A percentile compares a stretch with the other conserved stretches of the same genome.
Evolutionary conservation across 108 stramenopile species (phyloP).

Genomic region (Aureococcus anophagefferens): DNA sequence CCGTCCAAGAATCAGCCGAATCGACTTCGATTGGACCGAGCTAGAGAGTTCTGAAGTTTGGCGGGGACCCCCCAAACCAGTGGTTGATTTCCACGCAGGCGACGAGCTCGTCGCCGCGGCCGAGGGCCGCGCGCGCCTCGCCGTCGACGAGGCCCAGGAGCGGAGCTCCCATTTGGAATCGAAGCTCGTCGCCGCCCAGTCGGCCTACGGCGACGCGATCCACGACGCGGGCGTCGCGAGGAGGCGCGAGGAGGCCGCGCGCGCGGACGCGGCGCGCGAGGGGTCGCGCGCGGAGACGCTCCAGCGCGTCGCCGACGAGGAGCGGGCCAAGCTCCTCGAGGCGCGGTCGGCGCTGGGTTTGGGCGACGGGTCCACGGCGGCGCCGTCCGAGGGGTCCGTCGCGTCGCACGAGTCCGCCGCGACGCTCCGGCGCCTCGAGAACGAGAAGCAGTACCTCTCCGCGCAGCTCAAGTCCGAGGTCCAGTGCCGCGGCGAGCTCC

Average conservation of each 20-base stretch:
- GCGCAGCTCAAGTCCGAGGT: slow-evolving; percentile 40
- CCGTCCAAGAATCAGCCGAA: too few species aligned
- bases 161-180: slow-evolving; percentile 19
- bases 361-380: neutral
- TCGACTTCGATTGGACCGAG: too few species aligned
- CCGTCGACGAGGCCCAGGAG: slow-evolving; percentile 23
- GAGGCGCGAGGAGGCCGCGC: slow-evolving; percentile 23
- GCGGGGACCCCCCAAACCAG: too few species aligned
- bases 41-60: too few species aligned
- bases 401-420: slow-evolving; percentile 15
- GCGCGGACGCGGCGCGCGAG: slow-evolving; percentile 9
- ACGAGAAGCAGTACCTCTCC: slow-evolving; percentile 49
- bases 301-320: slow-evolving; percentile 8
- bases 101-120: too few species aligned
- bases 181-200: slow-evolving; percentile 37
- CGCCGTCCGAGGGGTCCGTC: neutral
- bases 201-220: slow-evolving; percentile 32
- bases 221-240: slow-evolving; percentile 18
- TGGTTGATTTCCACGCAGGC: too few species aligned
- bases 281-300: neutral
- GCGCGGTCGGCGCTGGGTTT: neutral
- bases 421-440: slow-evolving; percentile 39
- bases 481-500: slow-evolving; percentile 36
- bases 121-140: slow-evolving; percentile 22
- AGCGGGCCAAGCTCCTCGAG: slow-evolving; percentile 11